Percentiles rank a stretch among this genome's conserved stretches.
Conservation (phyloP, 345 rosid genomes). For the Syzygium aqueum region DNA sequence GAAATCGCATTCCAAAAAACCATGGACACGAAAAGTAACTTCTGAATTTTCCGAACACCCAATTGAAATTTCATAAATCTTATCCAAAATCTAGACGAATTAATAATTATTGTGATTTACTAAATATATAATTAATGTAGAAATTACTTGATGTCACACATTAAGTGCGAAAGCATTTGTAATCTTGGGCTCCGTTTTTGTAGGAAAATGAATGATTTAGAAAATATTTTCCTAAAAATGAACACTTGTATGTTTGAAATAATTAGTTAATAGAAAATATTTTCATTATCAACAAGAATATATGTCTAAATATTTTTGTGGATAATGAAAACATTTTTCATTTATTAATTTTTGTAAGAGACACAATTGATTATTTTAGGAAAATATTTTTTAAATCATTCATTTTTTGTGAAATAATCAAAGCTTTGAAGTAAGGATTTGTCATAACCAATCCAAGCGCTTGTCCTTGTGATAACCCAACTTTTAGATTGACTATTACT, state of each 20-base stretch:
- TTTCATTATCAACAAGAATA: no score
- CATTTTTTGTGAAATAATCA: background rate
- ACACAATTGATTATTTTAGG: background rate
- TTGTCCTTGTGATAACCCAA: background rate
- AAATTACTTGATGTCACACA: no score
- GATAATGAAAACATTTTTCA: accelerated
- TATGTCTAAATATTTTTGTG: background rate
- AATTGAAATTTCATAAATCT: background rate
- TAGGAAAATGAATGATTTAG: no score
- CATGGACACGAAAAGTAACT: background rate
- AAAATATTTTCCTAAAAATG: no score
- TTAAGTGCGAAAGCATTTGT: background rate
- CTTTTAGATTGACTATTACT: background rate
- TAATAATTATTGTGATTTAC: background rate
- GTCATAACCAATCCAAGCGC: background rate
- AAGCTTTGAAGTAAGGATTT: background rate
- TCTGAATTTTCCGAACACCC: background rate
- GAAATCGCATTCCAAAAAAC: background rate
- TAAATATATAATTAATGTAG: background rate
- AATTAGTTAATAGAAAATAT: no score
- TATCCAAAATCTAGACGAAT: background rate
- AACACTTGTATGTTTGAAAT: no score
- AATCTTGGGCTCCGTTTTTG: background rate
- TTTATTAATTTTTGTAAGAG: background rate
- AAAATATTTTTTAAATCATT: background rate